Evolutionary conservation across 768 basidiomycete species (phyloP).

Genomic region (Lentinula lateritia): DNA sequence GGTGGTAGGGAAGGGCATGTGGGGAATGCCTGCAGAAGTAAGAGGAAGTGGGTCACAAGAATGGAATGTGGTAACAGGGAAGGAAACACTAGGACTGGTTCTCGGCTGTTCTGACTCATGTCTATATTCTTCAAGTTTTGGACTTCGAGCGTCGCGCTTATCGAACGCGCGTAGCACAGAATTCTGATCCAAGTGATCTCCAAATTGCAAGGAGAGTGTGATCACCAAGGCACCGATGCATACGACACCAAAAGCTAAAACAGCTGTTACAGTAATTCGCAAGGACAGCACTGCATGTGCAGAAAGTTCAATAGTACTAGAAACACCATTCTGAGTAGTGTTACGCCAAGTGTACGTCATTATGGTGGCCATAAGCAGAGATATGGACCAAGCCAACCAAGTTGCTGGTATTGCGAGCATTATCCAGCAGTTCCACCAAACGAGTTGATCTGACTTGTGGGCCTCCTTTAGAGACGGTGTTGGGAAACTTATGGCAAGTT

Average conservation of each 20-base stretch:
- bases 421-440: conserved; percentile 3
- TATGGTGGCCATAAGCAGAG: neutral
- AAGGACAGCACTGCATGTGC: neutral
- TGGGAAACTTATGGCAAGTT: neutral
- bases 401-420: conserved; percentile 1
- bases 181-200: neutral
- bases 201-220: neutral
- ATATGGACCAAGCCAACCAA: neutral
- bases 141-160: neutral
- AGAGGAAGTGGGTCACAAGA: neutral
- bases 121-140: too few species aligned
- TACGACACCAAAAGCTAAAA: neutral
- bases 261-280: neutral
- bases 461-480: neutral
- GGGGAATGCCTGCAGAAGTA: neutral
- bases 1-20: neutral
- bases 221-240: neutral
- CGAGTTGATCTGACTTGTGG: neutral
- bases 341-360: neutral
- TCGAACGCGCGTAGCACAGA: neutral
- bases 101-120: neutral
- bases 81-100: neutral
- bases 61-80: neutral
- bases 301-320: neutral
- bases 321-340: neutral